Base-by-base conservation (phyloP, 2,329 filamentous ascomycete species). In the Clathrospora elynae region DNA sequence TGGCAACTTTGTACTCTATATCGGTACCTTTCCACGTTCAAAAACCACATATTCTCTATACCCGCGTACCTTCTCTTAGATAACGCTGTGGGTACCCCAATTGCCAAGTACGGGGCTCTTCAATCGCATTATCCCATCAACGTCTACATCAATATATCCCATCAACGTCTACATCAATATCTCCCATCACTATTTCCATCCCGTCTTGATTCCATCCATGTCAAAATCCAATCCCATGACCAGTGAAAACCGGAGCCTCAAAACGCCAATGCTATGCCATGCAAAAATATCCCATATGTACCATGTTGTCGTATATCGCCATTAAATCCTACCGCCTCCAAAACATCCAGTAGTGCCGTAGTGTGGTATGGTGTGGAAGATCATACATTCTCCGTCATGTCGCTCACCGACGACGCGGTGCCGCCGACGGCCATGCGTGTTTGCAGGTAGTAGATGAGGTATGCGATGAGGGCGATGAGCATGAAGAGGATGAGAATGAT, bases 401-500 rank as follows among this genome's bases (percentile, higher is more conserved):
- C 67, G 24, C 59, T 64, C 16, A 62, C 62, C 7, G 49, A 55
- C 12, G 59, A 53, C 6, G 59, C 57, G 3, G 59, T 64, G 31
- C 63, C 65, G 48, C 66, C 68, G 12, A 71, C 66, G 0, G 66
- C 61, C 68, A 72, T 71, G 28, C 70, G 64, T 9, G 69, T 73
- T 57, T 76, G 74, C 29, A 75, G 68, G 62, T 72, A 74, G 68
- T 75, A 78, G 62, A 78, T 77, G 30, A 67, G 52, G 64, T 77
- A 77, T 31, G 70, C 75, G 63, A 78, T 75, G 18, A 75, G 59
- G 19, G 72, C 73, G 37, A 78, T 73, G 35, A 77, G 67, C 59
- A 77, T 68, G 69, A 78, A 77, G 58, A 78, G 75, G 63, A 78
- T 71, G 56, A 78, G 70, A 63, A 78, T 73, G 64, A 78, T 78